Evolutionary conservation across 2,329 filamentous ascomycete genomes (phyloP).

Genomic region (Neonectria punicea): DNA sequence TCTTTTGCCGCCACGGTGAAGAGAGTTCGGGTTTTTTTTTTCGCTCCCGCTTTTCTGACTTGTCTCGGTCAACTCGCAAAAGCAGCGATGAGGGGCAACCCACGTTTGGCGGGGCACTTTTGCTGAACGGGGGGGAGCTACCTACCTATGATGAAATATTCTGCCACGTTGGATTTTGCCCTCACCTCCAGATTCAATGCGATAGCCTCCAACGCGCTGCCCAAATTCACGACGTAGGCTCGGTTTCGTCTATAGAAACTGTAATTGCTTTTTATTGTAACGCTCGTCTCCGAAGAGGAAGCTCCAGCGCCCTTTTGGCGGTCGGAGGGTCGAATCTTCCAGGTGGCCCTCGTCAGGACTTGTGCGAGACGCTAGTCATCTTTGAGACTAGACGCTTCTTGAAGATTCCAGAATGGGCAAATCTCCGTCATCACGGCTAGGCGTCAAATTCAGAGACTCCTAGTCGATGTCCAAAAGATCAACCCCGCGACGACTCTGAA

Average conservation of each 20-base stretch:
- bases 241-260: background rate
- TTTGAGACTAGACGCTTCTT: constrained; percentile 47
- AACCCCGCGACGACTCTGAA: constrained; percentile 14
- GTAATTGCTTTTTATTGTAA: background rate
- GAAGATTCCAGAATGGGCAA: constrained; percentile 56
- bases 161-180: constrained; percentile 35
- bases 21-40: constrained; percentile 7
- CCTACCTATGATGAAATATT: constrained; percentile 42
- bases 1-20: background rate
- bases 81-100: constrained; percentile 73
- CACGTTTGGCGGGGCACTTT: constrained; percentile 65
- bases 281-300: background rate
- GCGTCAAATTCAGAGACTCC: constrained; percentile 26
- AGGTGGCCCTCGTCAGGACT: constrained; percentile 2
- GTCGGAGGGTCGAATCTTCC: constrained; percentile 34
- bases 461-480: constrained; percentile 19
- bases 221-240: background rate
- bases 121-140: constrained; percentile 38
- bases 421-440: constrained; percentile 35
- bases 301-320: constrained; percentile 12
- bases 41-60: constrained; percentile 7
- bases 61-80: constrained; percentile 43
- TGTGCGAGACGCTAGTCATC: constrained; percentile 38
- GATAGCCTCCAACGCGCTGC: constrained; percentile 4
- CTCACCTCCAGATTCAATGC: constrained; percentile 19